phyloP scores from a whole-genome alignment of 176 grass and related monocot genomes.

The Triticum aestivum region IWGSC_CS_RefSeq_v2.1 NC_057802.1:390499230-390499729 shows the following conservation, averaged over 20 bases:
- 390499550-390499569: conserved; percentile 71
- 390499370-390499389: conserved; percentile 68
- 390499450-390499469: conserved; percentile 62
- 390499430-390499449: conserved; percentile 36
- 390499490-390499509: conserved; percentile 48
- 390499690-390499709: conserved; percentile 74
- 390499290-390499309: conserved; percentile 62
- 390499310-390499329: conserved; percentile 78
- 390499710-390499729: conserved; percentile 76
- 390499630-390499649: conserved; percentile 90
- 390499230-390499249: not conserved
- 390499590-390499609: conserved; percentile 81
- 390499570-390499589: conserved; percentile 76
- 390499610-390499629: conserved; percentile 64
- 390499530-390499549: conserved; percentile 80
- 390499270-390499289: not conserved
- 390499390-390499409: conserved; percentile 73
- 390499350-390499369: conserved; percentile 99
- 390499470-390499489: conserved; percentile 97
- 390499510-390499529: conserved; percentile 60
- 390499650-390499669: conserved; percentile 82
- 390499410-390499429: conserved; percentile 66
- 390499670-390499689: conserved; percentile 65
- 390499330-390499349: conserved; percentile 94
- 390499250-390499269: not conserved